A percentile compares a stretch with the other conserved stretches of the same genome.
These are phyloP conservation scores for Asterochloris erici DNA, from an alignment of 139 green algal species.

Conservation along the genomic window DNA sequence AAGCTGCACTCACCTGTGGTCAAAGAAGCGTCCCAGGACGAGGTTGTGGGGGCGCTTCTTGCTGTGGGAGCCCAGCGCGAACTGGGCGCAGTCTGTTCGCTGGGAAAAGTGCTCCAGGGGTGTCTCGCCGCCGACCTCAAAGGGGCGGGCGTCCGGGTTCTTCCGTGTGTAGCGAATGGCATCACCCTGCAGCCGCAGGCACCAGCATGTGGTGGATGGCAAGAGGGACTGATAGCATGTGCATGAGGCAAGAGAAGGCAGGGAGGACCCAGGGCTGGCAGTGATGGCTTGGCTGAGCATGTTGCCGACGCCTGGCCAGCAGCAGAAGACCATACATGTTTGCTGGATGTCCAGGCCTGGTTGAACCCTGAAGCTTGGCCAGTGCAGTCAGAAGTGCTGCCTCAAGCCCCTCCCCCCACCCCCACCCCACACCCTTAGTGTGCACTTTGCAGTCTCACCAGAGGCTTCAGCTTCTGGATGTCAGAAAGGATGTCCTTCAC, in stretches of 20 bases:
- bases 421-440: too few relatives aligned
- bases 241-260: not conserved
- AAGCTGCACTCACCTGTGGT: not conserved
- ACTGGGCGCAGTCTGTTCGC: slow-evolving; percentile 63
- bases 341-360: too few relatives aligned
- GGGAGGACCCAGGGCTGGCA: not conserved
- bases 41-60: slow-evolving; percentile 99
- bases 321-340: too few relatives aligned
- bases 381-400: too few relatives aligned
- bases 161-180: slow-evolving; percentile 64
- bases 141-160: slow-evolving; percentile 83
- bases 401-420: too few relatives aligned
- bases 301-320: too few relatives aligned
- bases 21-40: slow-evolving; percentile 75
- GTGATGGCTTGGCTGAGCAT: not conserved
- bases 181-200: slow-evolving; percentile 48
- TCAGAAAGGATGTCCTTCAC: slow-evolving; percentile 70
- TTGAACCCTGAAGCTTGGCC: too few relatives aligned
- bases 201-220: too few relatives aligned
- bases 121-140: slow-evolving; percentile 81
- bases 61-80: slow-evolving; percentile 78
- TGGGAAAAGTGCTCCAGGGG: slow-evolving; percentile 59
- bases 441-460: slow-evolving; percentile 33
- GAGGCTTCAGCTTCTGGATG: slow-evolving; percentile 72
- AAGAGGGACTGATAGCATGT: not conserved